A percentile compares a stretch with the other conserved stretches of the same genome.
Conservation (phyloP, 176 grass and related monocot genomes). For the Ampelocalamus luodianensis region DNA sequence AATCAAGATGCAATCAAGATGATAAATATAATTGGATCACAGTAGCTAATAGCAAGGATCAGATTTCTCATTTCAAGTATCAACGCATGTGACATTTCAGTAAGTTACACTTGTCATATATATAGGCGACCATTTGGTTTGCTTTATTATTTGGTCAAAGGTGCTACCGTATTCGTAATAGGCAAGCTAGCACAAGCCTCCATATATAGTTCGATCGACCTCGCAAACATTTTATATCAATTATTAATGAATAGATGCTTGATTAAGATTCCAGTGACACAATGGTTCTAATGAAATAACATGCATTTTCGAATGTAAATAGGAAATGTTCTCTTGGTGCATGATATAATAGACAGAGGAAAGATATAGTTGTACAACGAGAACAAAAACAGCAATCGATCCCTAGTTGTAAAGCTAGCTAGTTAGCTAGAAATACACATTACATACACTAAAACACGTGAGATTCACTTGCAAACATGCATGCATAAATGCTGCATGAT, state of each 20-base stretch:
- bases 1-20: not conserved
- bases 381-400: not conserved
- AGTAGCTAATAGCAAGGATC: not conserved
- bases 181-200: not conserved
- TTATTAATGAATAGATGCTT: not conserved
- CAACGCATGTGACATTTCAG: not conserved
- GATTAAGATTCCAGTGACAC: not conserved
- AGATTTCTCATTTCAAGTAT: not conserved
- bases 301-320: not conserved
- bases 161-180: not conserved
- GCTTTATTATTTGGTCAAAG: too few species aligned
- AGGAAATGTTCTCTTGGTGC: not conserved
- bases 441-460: not conserved
- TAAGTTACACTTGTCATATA: not conserved
- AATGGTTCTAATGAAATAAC: not conserved
- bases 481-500: not conserved
- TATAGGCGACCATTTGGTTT: not conserved
- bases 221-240: not conserved
- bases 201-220: not conserved
- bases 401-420: not conserved
- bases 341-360: not conserved
- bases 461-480: not conserved
- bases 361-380: not conserved
- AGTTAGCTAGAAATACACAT: not conserved
- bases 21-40: not conserved